A percentile compares a stretch with the other conserved stretches of the same genome.
Evolutionary conservation across 495 filamentous ascomycete genomes (phyloP).

Genomic region (Xylaria palmicola): DNA sequence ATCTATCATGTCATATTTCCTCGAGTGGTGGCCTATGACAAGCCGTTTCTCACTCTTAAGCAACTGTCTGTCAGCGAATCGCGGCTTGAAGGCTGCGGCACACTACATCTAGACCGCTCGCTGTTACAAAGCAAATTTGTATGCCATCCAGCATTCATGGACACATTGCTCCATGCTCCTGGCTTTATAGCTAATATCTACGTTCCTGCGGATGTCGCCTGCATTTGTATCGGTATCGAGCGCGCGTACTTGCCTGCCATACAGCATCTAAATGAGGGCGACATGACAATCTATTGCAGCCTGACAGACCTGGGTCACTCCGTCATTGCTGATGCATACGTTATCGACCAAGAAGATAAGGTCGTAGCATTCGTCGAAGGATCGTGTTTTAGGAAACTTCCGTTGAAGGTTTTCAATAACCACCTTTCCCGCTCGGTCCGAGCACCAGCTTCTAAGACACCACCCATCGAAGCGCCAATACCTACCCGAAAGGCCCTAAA

Average conservation of each 20-base stretch:
- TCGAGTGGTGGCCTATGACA: slow-evolving; percentile 53
- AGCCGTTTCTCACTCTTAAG: slow-evolving; percentile 54
- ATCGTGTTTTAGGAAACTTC: slow-evolving; percentile 15
- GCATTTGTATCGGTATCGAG: slow-evolving; percentile 20
- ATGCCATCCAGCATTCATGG: slow-evolving; percentile 57
- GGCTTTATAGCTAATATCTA: slow-evolving; percentile 54
- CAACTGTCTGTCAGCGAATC: slow-evolving; percentile 59
- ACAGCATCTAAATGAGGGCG: background rate
- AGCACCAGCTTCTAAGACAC: background rate
- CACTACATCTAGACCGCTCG: slow-evolving; percentile 48
- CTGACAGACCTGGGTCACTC: slow-evolving; percentile 16
- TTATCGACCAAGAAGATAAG: slow-evolving; percentile 15
- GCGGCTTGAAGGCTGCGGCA: slow-evolving; percentile 54
- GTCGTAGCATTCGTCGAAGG: slow-evolving; percentile 15
- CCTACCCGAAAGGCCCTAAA: background rate
- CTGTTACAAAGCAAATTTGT: slow-evolving; percentile 49
- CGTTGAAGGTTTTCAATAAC: background rate
- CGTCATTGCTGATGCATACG: slow-evolving; percentile 15
- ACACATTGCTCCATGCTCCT: slow-evolving; percentile 49
- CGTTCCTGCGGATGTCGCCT: slow-evolving; percentile 10
- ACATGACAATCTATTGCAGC: slow-evolving; percentile 17
- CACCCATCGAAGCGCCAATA: background rate
- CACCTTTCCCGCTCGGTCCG: background rate
- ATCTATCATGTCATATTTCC: slow-evolving; percentile 57
- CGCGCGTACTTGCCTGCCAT: slow-evolving; percentile 1